Percentiles rank a stretch among this genome's conserved stretches.
Conservation (phyloP, 139 green algal species). For the Choricystis sp. region DNA sequence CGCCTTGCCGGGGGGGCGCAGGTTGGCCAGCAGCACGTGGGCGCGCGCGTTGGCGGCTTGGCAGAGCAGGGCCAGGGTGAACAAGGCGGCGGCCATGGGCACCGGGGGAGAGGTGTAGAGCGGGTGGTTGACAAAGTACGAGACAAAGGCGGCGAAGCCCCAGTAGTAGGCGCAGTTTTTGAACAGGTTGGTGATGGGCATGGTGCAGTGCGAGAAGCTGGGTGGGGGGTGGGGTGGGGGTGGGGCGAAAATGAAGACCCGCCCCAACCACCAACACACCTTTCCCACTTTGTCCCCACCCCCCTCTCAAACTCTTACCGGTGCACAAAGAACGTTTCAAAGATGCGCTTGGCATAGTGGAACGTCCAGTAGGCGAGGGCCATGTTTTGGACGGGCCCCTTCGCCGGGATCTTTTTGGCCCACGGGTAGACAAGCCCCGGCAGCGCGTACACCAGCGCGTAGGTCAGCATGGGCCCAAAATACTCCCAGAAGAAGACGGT, state of each 20-base stretch:
- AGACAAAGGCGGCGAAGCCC: constrained; percentile 50
- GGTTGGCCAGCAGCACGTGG: constrained; percentile 71
- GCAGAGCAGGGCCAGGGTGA: constrained; percentile 32
- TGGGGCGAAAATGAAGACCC: neutral
- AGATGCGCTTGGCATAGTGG: constrained; percentile 91
- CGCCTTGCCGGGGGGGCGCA: constrained; percentile 48
- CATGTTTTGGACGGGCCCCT: constrained; percentile 47
- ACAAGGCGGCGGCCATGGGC: constrained; percentile 8
- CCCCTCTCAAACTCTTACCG: constrained; percentile 24
- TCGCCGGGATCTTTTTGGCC: constrained; percentile 13
- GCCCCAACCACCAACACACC: neutral
- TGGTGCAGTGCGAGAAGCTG: constrained; percentile 84
- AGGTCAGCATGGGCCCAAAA: constrained; percentile 82
- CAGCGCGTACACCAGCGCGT: constrained; percentile 82
- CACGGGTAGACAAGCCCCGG: constrained; percentile 49
- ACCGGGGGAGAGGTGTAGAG: constrained; percentile 68
- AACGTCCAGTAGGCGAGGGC: constrained; percentile 78
- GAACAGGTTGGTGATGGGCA: constrained; percentile 92
- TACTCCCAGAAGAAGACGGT: constrained; percentile 99
- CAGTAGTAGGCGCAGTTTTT: constrained; percentile 95
- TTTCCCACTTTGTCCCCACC: neutral
- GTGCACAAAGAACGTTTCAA: constrained; percentile 91
- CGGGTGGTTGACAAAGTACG: constrained; percentile 97
- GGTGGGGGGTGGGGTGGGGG: neutral
- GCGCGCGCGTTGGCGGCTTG: neutral